These are phyloP conservation scores for Protomyces pachydermus DNA, from an alignment of 1,139 yeast genomes.

Conservation along the genomic window DNA sequence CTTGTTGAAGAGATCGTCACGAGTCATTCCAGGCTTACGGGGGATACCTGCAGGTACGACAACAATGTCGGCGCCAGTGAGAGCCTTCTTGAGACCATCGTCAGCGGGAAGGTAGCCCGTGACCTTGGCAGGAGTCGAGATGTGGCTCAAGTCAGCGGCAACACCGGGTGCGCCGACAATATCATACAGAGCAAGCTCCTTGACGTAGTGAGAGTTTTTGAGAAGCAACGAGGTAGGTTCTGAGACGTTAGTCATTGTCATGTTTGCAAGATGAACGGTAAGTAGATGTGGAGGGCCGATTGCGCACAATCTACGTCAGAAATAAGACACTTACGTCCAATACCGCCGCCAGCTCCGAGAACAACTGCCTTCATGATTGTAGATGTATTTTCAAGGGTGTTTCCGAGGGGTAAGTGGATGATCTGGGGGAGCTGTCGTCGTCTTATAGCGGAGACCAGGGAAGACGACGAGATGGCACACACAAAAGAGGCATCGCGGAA, in stretches of 20 bases:
- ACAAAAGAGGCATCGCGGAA: too few relatives aligned
- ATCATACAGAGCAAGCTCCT: conserved; percentile 83
- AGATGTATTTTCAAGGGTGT: not conserved
- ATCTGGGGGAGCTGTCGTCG: not conserved
- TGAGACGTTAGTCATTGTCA: not conserved
- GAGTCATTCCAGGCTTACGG: conserved; percentile 53
- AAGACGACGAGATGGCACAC: too few relatives aligned
- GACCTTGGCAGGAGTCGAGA: conserved; percentile 57
- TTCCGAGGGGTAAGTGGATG: not conserved
- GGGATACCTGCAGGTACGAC: conserved; percentile 99
- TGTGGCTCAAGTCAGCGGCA: conserved; percentile 78
- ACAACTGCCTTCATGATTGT: conserved; percentile 23
- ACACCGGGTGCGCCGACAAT: conserved; percentile 94
- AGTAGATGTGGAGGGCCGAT: not conserved
- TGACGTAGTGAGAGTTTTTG: conserved; percentile 80
- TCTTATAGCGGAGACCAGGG: not conserved
- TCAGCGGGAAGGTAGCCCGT: conserved; percentile 76
- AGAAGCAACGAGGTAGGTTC: conserved; percentile 53
- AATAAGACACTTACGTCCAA: not conserved
- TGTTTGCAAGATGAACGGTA: not conserved
- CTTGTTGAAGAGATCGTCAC: conserved; percentile 92
- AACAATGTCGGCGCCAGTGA: conserved; percentile 78
- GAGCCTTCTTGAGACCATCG: conserved; percentile 59
- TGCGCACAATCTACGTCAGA: not conserved
- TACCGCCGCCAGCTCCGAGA: conserved; percentile 17